Evolutionary conservation across 768 basidiomycete genomes (phyloP).

Genomic region (Phylloporus sp.): DNA sequence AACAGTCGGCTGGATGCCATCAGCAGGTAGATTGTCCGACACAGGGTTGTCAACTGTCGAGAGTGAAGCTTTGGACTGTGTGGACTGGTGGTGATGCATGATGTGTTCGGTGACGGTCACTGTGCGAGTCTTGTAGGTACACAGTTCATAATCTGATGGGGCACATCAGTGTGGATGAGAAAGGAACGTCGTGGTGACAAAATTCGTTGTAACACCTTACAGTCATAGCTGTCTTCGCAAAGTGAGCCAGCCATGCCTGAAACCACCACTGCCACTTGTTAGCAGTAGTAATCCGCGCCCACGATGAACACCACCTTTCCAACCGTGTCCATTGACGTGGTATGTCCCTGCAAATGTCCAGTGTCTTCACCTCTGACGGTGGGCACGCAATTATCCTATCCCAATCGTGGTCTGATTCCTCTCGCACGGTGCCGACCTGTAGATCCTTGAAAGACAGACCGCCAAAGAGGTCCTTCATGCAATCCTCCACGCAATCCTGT

Average conservation of each 20-base stretch:
- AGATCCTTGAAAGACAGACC: conserved; percentile 71
- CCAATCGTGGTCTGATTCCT: neutral
- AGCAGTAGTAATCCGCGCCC: neutral
- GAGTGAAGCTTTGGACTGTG: no score
- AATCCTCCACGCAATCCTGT: conserved; percentile 77
- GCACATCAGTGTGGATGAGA: no score
- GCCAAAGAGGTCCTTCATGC: conserved; percentile 72
- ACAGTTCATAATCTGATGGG: no score
- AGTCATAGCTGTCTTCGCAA: no score
- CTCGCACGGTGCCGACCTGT: neutral
- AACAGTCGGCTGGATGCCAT: neutral
- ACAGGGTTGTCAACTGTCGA: no score
- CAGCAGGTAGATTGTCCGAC: no score
- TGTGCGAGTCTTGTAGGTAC: no score
- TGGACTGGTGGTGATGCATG: no score
- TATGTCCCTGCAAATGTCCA: conserved; percentile 8
- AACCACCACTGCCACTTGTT: neutral
- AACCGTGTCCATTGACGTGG: conserved; percentile 30
- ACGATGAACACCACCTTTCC: conserved; percentile 27
- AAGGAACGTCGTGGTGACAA: no score
- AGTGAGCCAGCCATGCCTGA: neutral
- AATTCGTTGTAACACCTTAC: no score
- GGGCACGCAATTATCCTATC: neutral
- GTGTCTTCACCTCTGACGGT: neutral
- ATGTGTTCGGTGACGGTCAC: no score